Evolutionary conservation across 2,329 filamentous ascomycete genomes (phyloP).

Genomic region (Talaromyces rugulosus): DNA sequence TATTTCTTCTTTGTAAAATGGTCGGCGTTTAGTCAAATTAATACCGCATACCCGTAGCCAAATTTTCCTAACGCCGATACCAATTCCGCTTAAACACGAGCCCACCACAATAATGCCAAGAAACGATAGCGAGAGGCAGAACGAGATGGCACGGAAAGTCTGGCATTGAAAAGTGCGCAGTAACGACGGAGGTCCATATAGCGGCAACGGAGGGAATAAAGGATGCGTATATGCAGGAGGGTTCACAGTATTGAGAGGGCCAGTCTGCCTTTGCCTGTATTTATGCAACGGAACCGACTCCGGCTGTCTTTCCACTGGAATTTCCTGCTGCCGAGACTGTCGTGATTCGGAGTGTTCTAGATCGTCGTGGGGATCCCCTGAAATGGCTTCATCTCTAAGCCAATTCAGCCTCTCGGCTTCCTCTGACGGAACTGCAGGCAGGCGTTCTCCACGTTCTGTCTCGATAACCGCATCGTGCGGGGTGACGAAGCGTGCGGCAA

Average conservation of each 20-base stretch:
- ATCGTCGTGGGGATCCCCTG: slow-evolving; percentile 15
- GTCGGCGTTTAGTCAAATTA: slow-evolving; percentile 58
- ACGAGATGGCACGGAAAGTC: slow-evolving; percentile 63
- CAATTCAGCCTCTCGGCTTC: slow-evolving; percentile 68
- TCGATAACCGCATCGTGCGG: slow-evolving; percentile 68
- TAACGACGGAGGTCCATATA: slow-evolving; percentile 71
- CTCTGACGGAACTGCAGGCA: slow-evolving; percentile 65
- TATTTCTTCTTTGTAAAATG: slow-evolving; percentile 70
- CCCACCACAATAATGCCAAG: slow-evolving; percentile 72
- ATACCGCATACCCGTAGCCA: slow-evolving; percentile 55
- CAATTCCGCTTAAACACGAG: slow-evolving; percentile 64
- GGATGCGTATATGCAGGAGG: slow-evolving; percentile 61
- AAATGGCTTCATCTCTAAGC: slow-evolving; percentile 17
- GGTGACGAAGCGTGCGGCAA: slow-evolving; percentile 46
- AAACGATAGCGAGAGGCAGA: slow-evolving; percentile 73
- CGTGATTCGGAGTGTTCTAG: background rate
- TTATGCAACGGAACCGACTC: background rate
- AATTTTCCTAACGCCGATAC: slow-evolving; percentile 45
- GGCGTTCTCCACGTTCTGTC: slow-evolving; percentile 61
- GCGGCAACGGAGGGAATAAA: slow-evolving; percentile 76
- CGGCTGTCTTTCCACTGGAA: background rate
- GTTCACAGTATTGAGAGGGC: slow-evolving; percentile 7
- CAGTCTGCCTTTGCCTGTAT: slow-evolving; percentile 2
- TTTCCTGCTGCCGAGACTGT: background rate
- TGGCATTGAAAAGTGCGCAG: slow-evolving; percentile 63